phyloP scores from a whole-genome alignment of 352 stramenopile genomes.

The Aphanomyces astaci region DNA sequence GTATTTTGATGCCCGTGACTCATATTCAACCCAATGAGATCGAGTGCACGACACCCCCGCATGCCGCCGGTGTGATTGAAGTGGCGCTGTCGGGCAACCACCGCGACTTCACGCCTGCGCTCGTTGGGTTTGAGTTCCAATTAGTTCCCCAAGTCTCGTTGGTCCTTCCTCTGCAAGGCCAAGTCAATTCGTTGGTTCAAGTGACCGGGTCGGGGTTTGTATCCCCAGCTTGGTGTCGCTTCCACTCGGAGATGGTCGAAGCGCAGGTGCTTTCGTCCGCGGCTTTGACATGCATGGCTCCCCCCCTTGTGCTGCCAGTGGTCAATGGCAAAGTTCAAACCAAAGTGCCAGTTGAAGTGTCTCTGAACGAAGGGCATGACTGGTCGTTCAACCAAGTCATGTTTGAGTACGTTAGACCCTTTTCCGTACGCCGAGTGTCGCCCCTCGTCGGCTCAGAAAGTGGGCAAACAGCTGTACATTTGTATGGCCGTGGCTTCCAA shows the following conservation, averaged over 20 bases:
- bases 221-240: conserved; percentile 32
- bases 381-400: conserved; percentile 61
- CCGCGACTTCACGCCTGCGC: conserved; percentile 3
- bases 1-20: neutral
- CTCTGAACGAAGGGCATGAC: conserved; percentile 83
- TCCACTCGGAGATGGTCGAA: conserved; percentile 27
- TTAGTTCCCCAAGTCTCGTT: neutral
- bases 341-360: conserved; percentile 51
- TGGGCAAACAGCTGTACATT: conserved; percentile 48
- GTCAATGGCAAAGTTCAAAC: neutral
- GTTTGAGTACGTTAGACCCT: conserved; percentile 50
- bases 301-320: conserved; percentile 19
- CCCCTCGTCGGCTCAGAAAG: conserved; percentile 36
- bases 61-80: neutral
- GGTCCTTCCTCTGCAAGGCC: neutral
- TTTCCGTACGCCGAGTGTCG: conserved; percentile 41
- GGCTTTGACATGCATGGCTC: conserved; percentile 39
- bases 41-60: conserved; percentile 11
- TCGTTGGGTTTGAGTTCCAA: neutral
- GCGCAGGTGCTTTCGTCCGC: conserved; percentile 38
- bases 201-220: neutral
- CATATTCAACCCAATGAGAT: neutral
- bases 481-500: conserved; percentile 51
- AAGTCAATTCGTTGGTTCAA: neutral
- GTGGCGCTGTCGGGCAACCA: conserved; percentile 16